Evolutionary conservation across 768 basidiomycete genomes (phyloP).

Genomic region (Hortiboletus flavorubellus): DNA sequence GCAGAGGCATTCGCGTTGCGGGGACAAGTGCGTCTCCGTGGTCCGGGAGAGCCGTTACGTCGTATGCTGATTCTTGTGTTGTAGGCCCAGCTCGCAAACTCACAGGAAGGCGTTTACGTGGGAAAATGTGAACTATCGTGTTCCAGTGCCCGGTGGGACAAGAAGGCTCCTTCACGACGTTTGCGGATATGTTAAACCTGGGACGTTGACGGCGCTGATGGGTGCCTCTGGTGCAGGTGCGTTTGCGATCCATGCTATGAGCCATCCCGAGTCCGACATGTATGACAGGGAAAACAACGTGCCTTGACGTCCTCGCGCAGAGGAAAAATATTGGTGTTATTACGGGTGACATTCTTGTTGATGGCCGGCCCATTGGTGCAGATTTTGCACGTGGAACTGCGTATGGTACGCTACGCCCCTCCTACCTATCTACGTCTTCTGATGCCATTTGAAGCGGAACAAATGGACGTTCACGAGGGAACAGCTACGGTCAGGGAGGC

Average conservation of each 20-base stretch:
- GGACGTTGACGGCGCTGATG: constrained; percentile 87
- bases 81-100: not conserved
- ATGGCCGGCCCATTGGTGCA: constrained; percentile 57
- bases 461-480: constrained; percentile 83
- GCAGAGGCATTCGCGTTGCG: constrained; percentile 20
- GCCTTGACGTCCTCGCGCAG: constrained; percentile 69
- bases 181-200: constrained; percentile 79
- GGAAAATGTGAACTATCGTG: constrained; percentile 73
- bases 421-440: constrained; percentile 20
- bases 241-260: constrained; percentile 20
- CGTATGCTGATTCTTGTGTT: not conserved
- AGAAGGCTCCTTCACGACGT: constrained; percentile 70
- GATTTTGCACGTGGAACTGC: constrained; percentile 70
- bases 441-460: constrained; percentile 52
- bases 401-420: constrained; percentile 49
- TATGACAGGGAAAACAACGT: constrained; percentile 66
- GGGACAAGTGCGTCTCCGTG: constrained; percentile 12
- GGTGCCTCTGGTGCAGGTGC: constrained; percentile 75
- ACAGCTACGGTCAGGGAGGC: constrained; percentile 84
- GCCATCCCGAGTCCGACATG: not conserved
- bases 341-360: constrained; percentile 59
- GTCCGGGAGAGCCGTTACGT: not conserved
- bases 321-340: constrained; percentile 70
- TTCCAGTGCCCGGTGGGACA: constrained; percentile 62
- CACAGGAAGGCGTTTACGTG: constrained; percentile 64